Evolutionary conservation across 345 rosid species (phyloP), one percentile per base, ranked within the genome.

Genomic region (Camelina sativa): DNA sequence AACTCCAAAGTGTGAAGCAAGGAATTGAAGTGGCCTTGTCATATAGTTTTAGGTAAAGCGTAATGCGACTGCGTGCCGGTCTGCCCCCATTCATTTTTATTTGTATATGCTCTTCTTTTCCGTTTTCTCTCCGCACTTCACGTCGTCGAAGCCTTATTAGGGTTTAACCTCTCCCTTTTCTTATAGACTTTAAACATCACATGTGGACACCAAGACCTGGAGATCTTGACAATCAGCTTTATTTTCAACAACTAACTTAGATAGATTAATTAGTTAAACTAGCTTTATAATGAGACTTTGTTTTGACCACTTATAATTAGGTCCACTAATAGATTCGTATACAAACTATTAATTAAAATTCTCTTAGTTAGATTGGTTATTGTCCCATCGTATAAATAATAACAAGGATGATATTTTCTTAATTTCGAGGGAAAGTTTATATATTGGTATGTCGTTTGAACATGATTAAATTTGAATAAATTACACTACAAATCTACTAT

Each of bases 111-210:
- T n/a, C 34, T 68, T 62, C 16, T 61, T 69, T 76, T 54, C 69
- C 35, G 43, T 38, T 22, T 28, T 55, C 58, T 35, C 17, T 76
- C 80, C 89, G 84, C 66, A 79, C 78, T 82, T 88, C 77, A 67
- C 82, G 88, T 87, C 84, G 72, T 73, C 74, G 57, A 81, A 71
- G 50, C 46, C 62, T 72, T 76, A n/a, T 34, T 37, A 53, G 40
- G 46, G 34, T 25, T 61, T 69, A 62, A n/a, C 62, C 74, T 43
- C 58, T 69, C 28, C n/a, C 1, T 30, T 15, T 60, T 51, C 28
- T 50, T 37, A 23, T 25, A 17, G 20, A 13, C 22, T 15, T 7
- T 61, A 60, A 34, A 11, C 55, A 32, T 62, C 65, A 41, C 57
- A 56, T 54, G 69, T 64, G 43, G 69, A 69, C 75, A 76, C 65